Percentiles rank a stretch among this genome's conserved stretches.
phyloP scores from a whole-genome alignment of 2,329 filamentous ascomycete genomes.

The Colletotrichum sp. region DNA sequence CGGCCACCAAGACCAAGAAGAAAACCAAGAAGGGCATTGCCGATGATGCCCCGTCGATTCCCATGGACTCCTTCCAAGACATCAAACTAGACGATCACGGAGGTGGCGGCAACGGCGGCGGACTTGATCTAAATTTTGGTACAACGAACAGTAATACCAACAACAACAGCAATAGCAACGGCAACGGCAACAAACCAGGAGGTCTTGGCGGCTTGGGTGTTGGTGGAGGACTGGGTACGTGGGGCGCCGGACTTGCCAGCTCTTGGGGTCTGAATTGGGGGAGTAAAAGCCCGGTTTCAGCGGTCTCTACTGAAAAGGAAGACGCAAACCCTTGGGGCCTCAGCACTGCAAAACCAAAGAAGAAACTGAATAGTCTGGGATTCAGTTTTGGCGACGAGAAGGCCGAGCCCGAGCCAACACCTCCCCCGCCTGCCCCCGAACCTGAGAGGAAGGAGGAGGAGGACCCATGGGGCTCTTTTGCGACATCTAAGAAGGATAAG shows the following conservation, averaged over 20 bases:
- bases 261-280: conserved; percentile 48
- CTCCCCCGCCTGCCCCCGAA: background rate
- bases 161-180: conserved; percentile 22
- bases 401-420: background rate
- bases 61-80: conserved; percentile 62
- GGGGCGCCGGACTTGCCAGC: conserved; percentile 50
- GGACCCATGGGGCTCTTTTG: conserved; percentile 35
- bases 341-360: conserved; percentile 54
- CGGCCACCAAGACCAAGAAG: conserved; percentile 56
- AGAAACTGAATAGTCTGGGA: conserved; percentile 47
- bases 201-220: background rate
- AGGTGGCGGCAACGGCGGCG: conserved; percentile 38
- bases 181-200: background rate
- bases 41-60: conserved; percentile 35
- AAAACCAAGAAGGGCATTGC: conserved; percentile 53
- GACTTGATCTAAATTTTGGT: conserved; percentile 61
- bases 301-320: conserved; percentile 42
- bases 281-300: conserved; percentile 34
- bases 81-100: conserved; percentile 68
- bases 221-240: conserved; percentile 52
- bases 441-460: conserved; percentile 38
- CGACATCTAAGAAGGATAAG: conserved; percentile 45
- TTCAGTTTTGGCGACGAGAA: conserved; percentile 53
- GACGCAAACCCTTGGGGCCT: conserved; percentile 56
- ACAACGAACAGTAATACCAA: conserved; percentile 39